phyloP scores from a whole-genome alignment of 768 basidiomycete species.

The Russula emetica region DNA sequence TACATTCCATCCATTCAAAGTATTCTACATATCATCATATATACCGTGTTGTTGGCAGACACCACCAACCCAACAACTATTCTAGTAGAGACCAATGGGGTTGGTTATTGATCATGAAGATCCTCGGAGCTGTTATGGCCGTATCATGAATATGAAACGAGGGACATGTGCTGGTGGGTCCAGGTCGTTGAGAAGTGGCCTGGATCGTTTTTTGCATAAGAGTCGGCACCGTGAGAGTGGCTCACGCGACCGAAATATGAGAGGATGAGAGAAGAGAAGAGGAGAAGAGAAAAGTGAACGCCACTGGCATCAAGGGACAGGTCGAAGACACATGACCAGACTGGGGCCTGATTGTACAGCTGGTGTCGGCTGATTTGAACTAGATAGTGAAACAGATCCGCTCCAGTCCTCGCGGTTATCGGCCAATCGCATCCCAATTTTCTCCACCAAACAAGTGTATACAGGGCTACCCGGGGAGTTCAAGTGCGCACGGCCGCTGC shows the following conservation, averaged over 20 bases:
- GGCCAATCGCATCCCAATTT: conserved; percentile 10
- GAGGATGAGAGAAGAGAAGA: neutral
- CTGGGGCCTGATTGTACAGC: neutral
- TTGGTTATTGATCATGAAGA: neutral
- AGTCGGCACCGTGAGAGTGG: neutral
- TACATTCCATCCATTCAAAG: neutral
- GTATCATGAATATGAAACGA: neutral
- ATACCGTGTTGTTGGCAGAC: neutral
- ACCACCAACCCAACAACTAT: neutral
- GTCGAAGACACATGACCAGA: neutral
- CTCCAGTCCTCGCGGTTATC: conserved; percentile 1
- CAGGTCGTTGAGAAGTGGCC: neutral
- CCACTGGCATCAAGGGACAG: conserved; percentile 1
- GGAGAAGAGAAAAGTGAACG: neutral
- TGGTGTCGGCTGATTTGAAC: conserved; percentile 4
- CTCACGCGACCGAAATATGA: conserved; percentile 1
- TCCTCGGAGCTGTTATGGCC: neutral
- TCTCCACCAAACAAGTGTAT: neutral
- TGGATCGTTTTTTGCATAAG: neutral
- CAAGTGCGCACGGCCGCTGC: neutral
- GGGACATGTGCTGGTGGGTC: neutral
- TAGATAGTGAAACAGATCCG: neutral
- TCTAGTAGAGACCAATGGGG: neutral
- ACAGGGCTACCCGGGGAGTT: neutral
- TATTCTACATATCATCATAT: neutral